Evolutionary conservation across 768 basidiomycete species (phyloP).

Genomic region (Butyriboletus loyo): DNA sequence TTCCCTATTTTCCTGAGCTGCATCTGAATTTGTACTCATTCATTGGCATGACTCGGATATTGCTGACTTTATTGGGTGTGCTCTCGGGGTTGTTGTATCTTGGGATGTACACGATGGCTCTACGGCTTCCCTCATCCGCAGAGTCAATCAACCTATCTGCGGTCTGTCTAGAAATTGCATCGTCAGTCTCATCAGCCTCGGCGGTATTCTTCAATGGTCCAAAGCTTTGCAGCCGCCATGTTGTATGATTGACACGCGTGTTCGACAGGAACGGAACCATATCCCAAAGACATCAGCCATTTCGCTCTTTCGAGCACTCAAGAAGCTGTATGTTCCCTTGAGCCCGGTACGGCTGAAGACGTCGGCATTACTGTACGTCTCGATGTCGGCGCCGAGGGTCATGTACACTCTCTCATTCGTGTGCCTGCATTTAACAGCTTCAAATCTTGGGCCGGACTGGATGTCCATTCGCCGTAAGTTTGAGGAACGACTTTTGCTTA

Average conservation of each 20-base stretch:
- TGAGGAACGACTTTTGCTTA: neutral
- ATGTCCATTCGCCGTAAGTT: constrained; percentile 54
- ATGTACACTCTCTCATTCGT: neutral
- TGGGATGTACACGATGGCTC: neutral
- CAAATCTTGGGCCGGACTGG: constrained; percentile 40
- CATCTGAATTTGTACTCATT: constrained; percentile 1
- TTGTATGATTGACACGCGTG: constrained; percentile 7
- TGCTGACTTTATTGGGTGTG: constrained; percentile 4
- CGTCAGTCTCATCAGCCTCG: constrained; percentile 16
- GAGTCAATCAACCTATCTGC: constrained; percentile 2
- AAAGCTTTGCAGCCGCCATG: neutral
- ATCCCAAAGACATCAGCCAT: constrained; percentile 43
- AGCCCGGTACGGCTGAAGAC: constrained; percentile 56
- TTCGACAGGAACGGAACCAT: constrained; percentile 26
- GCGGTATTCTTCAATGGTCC: constrained; percentile 25
- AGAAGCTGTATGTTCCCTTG: constrained; percentile 49
- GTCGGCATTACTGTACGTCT: constrained; percentile 44
- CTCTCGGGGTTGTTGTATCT: constrained; percentile 8
- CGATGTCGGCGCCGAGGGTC: neutral
- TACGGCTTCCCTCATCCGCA: neutral
- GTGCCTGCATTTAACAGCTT: constrained; percentile 36
- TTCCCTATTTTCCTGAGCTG: constrained; percentile 4
- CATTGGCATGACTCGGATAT: neutral
- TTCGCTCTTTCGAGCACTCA: constrained; percentile 50
- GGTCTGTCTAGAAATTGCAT: constrained; percentile 22